Conservation (phyloP, 495 filamentous ascomycete genomes). For the Aspergillus carlsbadensis region DNA sequence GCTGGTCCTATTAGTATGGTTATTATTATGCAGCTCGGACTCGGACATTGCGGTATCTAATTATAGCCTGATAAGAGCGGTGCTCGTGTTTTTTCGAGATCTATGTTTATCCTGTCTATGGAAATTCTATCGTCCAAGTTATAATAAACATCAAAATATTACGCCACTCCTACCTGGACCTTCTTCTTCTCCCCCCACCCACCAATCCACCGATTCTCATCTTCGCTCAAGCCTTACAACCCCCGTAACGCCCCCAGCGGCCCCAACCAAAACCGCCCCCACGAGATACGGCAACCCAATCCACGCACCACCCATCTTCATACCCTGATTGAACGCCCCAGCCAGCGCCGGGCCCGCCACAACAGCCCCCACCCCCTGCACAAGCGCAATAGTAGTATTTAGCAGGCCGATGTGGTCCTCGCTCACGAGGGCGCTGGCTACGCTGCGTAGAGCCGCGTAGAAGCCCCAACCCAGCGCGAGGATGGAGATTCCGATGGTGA, state of each 20-base stretch:
- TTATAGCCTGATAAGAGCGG: too few species aligned
- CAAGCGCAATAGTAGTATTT: slow-evolving; percentile 13
- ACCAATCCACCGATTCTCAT: too few species aligned
- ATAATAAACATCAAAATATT: too few species aligned
- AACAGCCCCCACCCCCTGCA: slow-evolving; percentile 5
- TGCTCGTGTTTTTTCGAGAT: too few species aligned
- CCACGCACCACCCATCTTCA: slow-evolving; percentile 6
- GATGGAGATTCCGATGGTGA: slow-evolving; percentile 4
- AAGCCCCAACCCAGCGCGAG: slow-evolving; percentile 12
- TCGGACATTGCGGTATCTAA: too few species aligned
- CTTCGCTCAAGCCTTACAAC: too few species aligned
- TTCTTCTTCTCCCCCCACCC: too few species aligned
- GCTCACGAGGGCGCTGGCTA: slow-evolving; percentile 5
- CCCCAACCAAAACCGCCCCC: background rate
- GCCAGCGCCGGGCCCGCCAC: slow-evolving; percentile 6
- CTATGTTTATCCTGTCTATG: too few species aligned
- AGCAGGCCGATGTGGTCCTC: slow-evolving; percentile 8
- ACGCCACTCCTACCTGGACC: too few species aligned
- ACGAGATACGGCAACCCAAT: slow-evolving; percentile 11
- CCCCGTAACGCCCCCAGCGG: background rate
- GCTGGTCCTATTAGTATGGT: too few species aligned
- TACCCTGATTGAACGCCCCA: background rate
- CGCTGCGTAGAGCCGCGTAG: slow-evolving; percentile 11
- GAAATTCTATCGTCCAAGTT: too few species aligned
- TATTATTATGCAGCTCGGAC: too few species aligned